Evolutionary conservation across 1,139 yeast genomes (phyloP).

Genomic region (Magnusiomyces suaveolens): DNA sequence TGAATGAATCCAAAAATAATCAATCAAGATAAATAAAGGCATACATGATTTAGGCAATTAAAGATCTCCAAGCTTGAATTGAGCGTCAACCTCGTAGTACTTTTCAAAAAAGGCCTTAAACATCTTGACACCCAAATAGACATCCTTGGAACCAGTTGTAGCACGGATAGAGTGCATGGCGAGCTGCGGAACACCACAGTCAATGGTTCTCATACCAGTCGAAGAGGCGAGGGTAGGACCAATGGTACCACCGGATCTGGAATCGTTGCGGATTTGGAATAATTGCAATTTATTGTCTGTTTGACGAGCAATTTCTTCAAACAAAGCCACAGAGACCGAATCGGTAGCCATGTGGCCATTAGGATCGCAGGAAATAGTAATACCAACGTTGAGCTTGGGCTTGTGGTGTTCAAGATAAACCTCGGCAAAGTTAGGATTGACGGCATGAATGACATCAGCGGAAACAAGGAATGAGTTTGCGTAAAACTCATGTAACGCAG

Average conservation of each 20-base stretch:
- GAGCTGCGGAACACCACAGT: slow-evolving; percentile 84
- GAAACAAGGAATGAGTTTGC: slow-evolving; percentile 76
- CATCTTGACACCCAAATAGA: slow-evolving; percentile 53
- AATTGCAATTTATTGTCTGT: slow-evolving; percentile 57
- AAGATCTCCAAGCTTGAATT: slow-evolving; percentile 27
- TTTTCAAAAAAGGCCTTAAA: slow-evolving; percentile 58
- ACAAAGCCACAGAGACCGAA: slow-evolving; percentile 54
- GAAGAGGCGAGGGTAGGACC: slow-evolving; percentile 86
- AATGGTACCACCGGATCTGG: slow-evolving; percentile 92
- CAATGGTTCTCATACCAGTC: slow-evolving; percentile 80
- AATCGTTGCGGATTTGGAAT: slow-evolving; percentile 61
- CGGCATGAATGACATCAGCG: slow-evolving; percentile 92
- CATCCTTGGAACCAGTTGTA: slow-evolving; percentile 81
- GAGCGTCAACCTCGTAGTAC: slow-evolving; percentile 33
- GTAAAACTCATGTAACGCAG: slow-evolving; percentile 27
- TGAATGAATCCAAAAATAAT: too few species aligned
- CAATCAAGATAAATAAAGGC: too few species aligned
- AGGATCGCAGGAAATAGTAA: slow-evolving; percentile 61
- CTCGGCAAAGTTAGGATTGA: slow-evolving; percentile 73
- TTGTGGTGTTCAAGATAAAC: slow-evolving; percentile 64
- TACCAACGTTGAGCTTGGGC: slow-evolving; percentile 70
- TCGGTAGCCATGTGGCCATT: slow-evolving; percentile 80
- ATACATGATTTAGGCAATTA: slow-evolving; percentile 16
- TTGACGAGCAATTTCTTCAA: slow-evolving; percentile 52
- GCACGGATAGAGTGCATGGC: slow-evolving; percentile 96